A percentile compares a stretch with the other conserved stretches of the same genome.
phyloP scores from a whole-genome alignment of 2,329 filamentous ascomycete species.

The Sporothrix schenckii region DNA sequence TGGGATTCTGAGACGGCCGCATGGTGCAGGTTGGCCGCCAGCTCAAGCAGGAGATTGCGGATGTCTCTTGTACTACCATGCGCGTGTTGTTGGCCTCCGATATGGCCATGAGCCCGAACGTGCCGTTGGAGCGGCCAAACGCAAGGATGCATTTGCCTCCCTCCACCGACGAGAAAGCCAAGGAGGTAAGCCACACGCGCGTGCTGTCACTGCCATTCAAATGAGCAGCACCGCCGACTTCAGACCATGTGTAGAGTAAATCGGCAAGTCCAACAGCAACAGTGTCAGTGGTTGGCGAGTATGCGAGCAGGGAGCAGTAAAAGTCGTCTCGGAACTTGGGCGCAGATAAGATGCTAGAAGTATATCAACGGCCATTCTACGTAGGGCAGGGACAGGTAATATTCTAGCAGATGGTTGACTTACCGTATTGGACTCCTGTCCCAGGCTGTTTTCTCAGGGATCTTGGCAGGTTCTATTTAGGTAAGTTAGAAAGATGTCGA shows the following conservation, averaged over 20 bases:
- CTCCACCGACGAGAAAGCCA: slow-evolving; percentile 83
- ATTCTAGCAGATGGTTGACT: background rate
- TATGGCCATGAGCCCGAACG: slow-evolving; percentile 76
- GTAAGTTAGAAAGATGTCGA: background rate
- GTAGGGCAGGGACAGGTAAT: background rate
- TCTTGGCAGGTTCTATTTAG: background rate
- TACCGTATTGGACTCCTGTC: background rate
- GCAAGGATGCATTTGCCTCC: slow-evolving; percentile 81
- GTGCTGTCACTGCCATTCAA: slow-evolving; percentile 52
- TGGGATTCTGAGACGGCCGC: slow-evolving; percentile 56
- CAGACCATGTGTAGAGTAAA: slow-evolving; percentile 86
- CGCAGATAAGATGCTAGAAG: slow-evolving; percentile 80
- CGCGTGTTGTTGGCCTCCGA: slow-evolving; percentile 52
- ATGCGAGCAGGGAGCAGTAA: slow-evolving; percentile 90
- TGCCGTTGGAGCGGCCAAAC: slow-evolving; percentile 77
- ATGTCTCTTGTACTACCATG: slow-evolving; percentile 70
- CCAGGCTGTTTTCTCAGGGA: too few species aligned
- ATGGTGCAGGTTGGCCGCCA: slow-evolving; percentile 70
- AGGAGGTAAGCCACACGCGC: slow-evolving; percentile 70
- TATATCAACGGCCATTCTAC: background rate
- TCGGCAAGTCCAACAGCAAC: slow-evolving; percentile 82
- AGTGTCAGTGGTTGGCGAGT: slow-evolving; percentile 72
- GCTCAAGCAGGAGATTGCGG: slow-evolving; percentile 74
- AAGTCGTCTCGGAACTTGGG: slow-evolving; percentile 90
- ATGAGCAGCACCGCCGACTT: slow-evolving; percentile 66